These are phyloP conservation scores for Salicornia ramosissima DNA, from an alignment of 148 eudicot genomes.

Conservation along the genomic window DNA sequence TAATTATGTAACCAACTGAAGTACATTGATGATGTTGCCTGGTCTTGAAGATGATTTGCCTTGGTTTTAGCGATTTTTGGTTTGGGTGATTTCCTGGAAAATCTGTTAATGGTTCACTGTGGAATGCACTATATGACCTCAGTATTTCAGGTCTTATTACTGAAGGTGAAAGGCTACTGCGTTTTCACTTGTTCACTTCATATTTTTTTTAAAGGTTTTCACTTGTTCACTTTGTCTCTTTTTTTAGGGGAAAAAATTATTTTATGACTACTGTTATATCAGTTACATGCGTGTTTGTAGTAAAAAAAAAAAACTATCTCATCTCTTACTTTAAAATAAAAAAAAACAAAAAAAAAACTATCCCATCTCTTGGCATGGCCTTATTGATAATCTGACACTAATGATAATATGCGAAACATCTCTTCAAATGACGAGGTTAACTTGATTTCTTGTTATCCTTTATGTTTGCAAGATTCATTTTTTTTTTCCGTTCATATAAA, in stretches of 20 bases:
- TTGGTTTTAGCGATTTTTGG: neutral
- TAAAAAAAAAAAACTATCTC: no score
- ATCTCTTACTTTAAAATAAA: no score
- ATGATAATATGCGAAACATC: neutral
- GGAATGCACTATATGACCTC: neutral
- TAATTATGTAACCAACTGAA: conserved; percentile 12
- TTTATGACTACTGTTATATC: no score
- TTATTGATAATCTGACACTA: neutral
- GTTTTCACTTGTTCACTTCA: neutral
- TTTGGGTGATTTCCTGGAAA: neutral
- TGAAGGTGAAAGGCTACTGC: neutral
- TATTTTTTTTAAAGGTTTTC: no score
- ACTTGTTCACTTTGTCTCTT: no score
- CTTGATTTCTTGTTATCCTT: neutral
- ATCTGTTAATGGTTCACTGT: neutral
- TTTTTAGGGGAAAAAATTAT: no score
- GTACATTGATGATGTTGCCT: conserved; percentile 7
- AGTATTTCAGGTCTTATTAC: neutral
- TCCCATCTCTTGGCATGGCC: neutral
- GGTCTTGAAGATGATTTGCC: conserved; percentile 3
- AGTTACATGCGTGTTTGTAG: no score
- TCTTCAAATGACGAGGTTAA: neutral
- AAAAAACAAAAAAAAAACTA: no score
- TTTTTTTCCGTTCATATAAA: no score
- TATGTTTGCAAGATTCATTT: no score